phyloP scores from a whole-genome alignment of 257 asterid species.

The Gentiana straminea region DNA sequence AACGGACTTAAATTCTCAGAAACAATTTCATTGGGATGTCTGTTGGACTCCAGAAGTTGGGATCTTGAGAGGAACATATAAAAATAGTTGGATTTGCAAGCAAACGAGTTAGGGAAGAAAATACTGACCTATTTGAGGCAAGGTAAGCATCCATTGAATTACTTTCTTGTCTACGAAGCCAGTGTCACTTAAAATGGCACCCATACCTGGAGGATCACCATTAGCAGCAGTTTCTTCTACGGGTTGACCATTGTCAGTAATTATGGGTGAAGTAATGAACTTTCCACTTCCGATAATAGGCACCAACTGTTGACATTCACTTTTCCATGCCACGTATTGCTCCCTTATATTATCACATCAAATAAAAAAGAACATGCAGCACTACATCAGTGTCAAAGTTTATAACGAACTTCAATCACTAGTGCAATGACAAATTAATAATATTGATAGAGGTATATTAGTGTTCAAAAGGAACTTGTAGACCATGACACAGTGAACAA shows the following conservation, averaged over 20 bases:
- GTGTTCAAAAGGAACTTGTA: neutral
- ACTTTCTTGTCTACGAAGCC: conserved; percentile 37
- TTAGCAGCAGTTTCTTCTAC: conserved; percentile 23
- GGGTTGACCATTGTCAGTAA: conserved; percentile 56
- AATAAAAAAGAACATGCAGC: neutral
- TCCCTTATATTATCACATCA: conserved; percentile 32
- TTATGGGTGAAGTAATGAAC: conserved; percentile 49
- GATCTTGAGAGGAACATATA: neutral
- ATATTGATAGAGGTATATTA: neutral
- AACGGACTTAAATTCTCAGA: neutral
- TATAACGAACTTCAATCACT: neutral
- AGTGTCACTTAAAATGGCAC: conserved; percentile 16
- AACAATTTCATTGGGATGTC: neutral
- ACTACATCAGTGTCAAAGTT: neutral
- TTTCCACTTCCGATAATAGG: conserved; percentile 81
- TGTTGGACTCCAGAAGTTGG: no score
- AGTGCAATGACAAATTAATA: neutral
- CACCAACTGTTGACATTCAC: conserved; percentile 60
- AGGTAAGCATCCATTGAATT: conserved; percentile 64
- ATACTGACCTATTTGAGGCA: conserved; percentile 80
- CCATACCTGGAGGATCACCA: conserved; percentile 11
- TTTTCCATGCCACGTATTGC: conserved; percentile 71
- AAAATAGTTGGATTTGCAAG: conserved; percentile 6
- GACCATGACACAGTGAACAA: neutral
- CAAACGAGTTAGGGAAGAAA: conserved; percentile 13